These are phyloP conservation scores for Strobilomyces dryophilus DNA, from an alignment of 768 basidiomycete genomes.

Conservation along the genomic window DNA sequence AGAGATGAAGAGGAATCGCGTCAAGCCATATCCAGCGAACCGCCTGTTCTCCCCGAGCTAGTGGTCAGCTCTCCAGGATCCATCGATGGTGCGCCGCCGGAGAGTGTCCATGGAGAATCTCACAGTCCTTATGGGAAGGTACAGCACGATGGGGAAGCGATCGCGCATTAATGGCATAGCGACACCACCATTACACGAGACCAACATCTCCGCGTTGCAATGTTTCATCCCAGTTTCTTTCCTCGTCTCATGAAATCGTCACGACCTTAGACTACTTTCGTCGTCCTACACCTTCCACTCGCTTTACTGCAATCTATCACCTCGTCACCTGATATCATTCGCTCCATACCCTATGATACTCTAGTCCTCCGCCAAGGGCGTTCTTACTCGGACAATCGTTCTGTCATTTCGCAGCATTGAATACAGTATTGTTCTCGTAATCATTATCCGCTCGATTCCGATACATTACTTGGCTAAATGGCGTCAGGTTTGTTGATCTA, in stretches of 20 bases:
- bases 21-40: constrained; percentile 24
- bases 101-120: constrained; percentile 12
- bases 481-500: too few species aligned
- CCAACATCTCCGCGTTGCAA: background rate
- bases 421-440: constrained; percentile 8
- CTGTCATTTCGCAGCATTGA: background rate
- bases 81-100: constrained; percentile 25
- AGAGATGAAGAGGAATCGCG: constrained; percentile 25
- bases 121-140: constrained; percentile 14
- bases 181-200: background rate
- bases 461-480: too few species aligned
- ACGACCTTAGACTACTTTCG: constrained; percentile 3
- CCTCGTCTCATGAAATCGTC: background rate
- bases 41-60: constrained; percentile 32
- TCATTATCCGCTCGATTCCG: background rate
- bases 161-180: constrained; percentile 12
- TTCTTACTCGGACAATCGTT: background rate
- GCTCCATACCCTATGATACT: constrained; percentile 8
- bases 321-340: background rate
- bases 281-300: constrained; percentile 11
- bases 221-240: background rate
- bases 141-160: constrained; percentile 22
- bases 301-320: constrained; percentile 8
- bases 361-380: background rate
- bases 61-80: constrained; percentile 33